phyloP scores from a whole-genome alignment of 192 early-diverging fungal genomes.

The Rhizophlyctis rosea region DNA sequence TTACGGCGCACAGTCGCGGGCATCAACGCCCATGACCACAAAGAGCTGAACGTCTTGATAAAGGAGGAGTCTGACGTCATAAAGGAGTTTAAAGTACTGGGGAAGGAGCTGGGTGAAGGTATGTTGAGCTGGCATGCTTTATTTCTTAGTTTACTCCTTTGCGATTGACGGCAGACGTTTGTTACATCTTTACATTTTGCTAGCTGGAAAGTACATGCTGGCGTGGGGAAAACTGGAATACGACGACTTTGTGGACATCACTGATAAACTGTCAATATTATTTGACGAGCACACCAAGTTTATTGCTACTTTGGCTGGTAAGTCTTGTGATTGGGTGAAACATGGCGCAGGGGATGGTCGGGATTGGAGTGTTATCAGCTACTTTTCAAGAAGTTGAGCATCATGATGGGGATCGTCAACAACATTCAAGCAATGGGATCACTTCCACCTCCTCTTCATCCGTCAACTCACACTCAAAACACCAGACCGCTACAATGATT shows the following conservation, averaged over 20 bases:
- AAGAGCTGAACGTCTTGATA: conserved; percentile 16
- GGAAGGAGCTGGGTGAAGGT: conserved; percentile 32
- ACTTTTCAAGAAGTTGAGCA: no score
- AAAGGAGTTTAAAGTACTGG: conserved; percentile 15
- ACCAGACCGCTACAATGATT: conserved; percentile 26
- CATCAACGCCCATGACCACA: conserved; percentile 18
- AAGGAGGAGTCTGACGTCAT: conserved; percentile 38
- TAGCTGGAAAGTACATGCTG: conserved; percentile 30
- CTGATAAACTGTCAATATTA: conserved; percentile 23
- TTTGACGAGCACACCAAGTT: conserved; percentile 17
- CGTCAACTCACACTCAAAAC: no score
- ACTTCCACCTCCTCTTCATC: not conserved
- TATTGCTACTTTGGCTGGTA: conserved; percentile 21
- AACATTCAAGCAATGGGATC: not conserved
- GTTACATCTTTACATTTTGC: not conserved
- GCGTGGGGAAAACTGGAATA: conserved; percentile 34
- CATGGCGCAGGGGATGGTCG: no score
- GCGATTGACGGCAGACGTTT: no score
- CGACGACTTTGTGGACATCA: conserved; percentile 34
- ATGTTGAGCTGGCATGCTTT: not conserved
- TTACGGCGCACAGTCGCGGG: conserved; percentile 17
- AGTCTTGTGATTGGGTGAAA: no score
- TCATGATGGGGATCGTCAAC: no score
- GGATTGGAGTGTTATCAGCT: no score
- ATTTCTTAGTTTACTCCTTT: no score